Evolutionary conservation across 768 basidiomycete species (phyloP).

Genomic region (Suillus subluteus): DNA sequence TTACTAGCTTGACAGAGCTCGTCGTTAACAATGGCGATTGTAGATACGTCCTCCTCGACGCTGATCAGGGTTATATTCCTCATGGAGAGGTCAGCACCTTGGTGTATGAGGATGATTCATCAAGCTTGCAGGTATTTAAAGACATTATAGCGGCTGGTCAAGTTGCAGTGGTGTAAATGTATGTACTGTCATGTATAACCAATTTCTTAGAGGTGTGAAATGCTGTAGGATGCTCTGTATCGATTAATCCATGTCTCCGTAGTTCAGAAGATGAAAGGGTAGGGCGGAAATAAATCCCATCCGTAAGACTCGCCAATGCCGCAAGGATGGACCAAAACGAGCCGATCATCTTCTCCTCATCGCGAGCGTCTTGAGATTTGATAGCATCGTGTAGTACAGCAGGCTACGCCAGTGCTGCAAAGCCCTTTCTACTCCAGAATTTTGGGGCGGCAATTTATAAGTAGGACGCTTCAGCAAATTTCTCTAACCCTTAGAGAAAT

Average conservation of each 20-base stretch:
- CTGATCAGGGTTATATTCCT: conserved; percentile 26
- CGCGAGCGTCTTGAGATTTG: no score
- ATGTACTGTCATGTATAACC: background rate
- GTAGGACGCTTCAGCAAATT: no score
- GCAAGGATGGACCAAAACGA: no score
- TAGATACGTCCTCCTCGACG: conserved; percentile 30
- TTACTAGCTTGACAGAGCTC: conserved; percentile 26
- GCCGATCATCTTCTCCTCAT: no score
- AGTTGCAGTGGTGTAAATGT: background rate
- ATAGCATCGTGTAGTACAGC: no score
- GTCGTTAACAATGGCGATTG: conserved; percentile 19
- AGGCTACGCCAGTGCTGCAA: no score
- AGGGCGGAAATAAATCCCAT: no score
- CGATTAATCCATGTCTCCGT: conserved; percentile 31
- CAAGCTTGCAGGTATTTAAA: conserved; percentile 1
- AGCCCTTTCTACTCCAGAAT: no score
- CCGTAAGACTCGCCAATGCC: no score
- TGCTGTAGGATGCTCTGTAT: conserved; percentile 81
- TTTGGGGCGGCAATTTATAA: no score
- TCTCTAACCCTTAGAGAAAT: no score
- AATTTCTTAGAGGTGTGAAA: conserved; percentile 56
- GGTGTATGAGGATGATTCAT: background rate
- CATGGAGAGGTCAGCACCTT: conserved; percentile 1
- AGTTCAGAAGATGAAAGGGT: background rate
- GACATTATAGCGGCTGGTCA: background rate